A percentile compares a stretch with the other conserved stretches of the same genome.
Conservation (phyloP, 2,329 filamentous ascomycete species). For the Penicillium sp. region DNA sequence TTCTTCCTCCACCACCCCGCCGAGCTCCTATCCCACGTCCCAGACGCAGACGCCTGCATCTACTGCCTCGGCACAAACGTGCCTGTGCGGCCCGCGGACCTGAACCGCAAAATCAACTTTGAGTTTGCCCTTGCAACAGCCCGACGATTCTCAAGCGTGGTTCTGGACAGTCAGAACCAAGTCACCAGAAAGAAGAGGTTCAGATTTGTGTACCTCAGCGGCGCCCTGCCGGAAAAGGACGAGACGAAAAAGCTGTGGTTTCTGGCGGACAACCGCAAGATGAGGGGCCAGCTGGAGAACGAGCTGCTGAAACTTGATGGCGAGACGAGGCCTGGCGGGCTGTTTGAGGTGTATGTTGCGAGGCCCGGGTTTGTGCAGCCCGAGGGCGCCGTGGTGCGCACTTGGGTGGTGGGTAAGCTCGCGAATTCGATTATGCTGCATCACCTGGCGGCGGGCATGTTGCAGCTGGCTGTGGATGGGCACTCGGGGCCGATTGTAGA, state of each 20-base stretch:
- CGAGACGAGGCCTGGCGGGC: not conserved
- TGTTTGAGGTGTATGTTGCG: not conserved
- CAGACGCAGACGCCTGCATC: constrained; percentile 44
- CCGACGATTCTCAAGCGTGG: constrained; percentile 23
- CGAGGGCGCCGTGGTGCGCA: not conserved
- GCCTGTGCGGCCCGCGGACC: constrained; percentile 10
- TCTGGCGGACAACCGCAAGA: constrained; percentile 22
- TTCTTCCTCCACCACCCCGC: constrained; percentile 49
- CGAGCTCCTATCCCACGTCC: constrained; percentile 38
- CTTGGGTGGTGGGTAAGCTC: not conserved
- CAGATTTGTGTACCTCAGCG: constrained; percentile 41
- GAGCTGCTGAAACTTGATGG: not conserved
- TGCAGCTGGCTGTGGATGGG: not conserved
- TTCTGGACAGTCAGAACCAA: constrained; percentile 15
- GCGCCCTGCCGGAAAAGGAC: constrained; percentile 37
- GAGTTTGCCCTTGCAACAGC: constrained; percentile 32
- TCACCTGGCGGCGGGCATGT: not conserved
- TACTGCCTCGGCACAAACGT: constrained; percentile 30
- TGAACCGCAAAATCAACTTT: constrained; percentile 26
- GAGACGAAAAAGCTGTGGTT: constrained; percentile 38
- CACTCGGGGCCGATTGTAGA: not conserved
- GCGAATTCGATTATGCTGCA: constrained; percentile 2
- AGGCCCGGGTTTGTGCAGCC: constrained; percentile 1
- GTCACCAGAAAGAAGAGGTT: constrained; percentile 29
- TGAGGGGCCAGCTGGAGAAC: constrained; percentile 12